Evolutionary conservation across 2,329 filamentous ascomycete genomes (phyloP).

Genomic region (Hyphodiscus sp.): DNA sequence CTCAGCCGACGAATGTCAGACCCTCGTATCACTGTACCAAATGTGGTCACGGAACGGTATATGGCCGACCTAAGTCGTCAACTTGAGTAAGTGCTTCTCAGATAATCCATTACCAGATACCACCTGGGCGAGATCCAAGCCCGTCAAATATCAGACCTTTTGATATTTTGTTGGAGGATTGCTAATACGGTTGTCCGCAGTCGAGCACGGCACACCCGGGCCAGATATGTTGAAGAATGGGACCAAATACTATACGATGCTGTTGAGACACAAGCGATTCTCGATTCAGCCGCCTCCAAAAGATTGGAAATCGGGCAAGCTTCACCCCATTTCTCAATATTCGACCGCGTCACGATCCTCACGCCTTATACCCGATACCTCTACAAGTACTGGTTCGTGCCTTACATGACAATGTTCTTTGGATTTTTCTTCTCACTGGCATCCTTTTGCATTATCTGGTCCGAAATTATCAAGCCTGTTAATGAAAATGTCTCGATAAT

Average conservation of each 20-base stretch:
- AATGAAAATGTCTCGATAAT: slow-evolving; percentile 69
- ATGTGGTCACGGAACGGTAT: slow-evolving; percentile 88
- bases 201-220: slow-evolving; percentile 74
- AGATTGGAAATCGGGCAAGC: slow-evolving; percentile 67
- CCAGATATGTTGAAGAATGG: slow-evolving; percentile 83
- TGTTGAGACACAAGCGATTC: slow-evolving; percentile 67
- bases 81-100: slow-evolving; percentile 34
- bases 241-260: slow-evolving; percentile 69
- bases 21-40: slow-evolving; percentile 52
- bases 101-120: too few species aligned
- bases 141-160: not conserved
- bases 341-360: slow-evolving; percentile 53
- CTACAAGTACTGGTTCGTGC: slow-evolving; percentile 67
- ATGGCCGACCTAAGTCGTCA: slow-evolving; percentile 82
- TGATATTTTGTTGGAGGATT: not conserved
- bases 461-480: slow-evolving; percentile 81
- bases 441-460: slow-evolving; percentile 84
- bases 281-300: slow-evolving; percentile 77
- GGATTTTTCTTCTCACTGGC: slow-evolving; percentile 66
- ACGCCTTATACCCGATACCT: slow-evolving; percentile 80
- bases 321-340: slow-evolving; percentile 47
- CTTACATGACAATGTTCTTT: slow-evolving; percentile 55
- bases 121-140: not conserved
- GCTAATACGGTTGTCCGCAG: slow-evolving; percentile 35
- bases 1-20: slow-evolving; percentile 35